These are phyloP conservation scores for Piloderma croceum DNA, from an alignment of 768 basidiomycete species.

Conservation along the genomic window DNA sequence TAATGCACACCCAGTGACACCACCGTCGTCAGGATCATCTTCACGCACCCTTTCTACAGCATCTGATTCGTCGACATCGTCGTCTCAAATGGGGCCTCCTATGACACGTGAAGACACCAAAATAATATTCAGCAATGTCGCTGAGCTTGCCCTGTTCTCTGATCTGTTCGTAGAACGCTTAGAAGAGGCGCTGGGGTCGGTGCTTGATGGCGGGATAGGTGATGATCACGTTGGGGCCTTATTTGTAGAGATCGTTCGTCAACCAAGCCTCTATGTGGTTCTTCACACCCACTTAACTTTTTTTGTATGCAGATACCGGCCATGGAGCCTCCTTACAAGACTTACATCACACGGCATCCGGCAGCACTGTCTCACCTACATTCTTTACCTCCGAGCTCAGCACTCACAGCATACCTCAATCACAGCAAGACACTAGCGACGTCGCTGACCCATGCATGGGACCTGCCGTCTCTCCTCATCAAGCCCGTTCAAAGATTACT, in stretches of 20 bases:
- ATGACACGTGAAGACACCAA: conserved; percentile 68
- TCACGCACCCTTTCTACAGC: conserved; percentile 46
- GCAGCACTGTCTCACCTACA: conserved; percentile 66
- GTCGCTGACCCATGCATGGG: conserved; percentile 81
- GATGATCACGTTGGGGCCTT: conserved; percentile 65
- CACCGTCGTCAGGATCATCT: conserved; percentile 49
- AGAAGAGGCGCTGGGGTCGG: conserved; percentile 58
- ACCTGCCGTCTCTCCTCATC: conserved; percentile 89
- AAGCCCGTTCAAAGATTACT: conserved; percentile 96
- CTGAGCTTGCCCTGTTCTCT: conserved; percentile 67
- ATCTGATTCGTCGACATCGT: conserved; percentile 40
- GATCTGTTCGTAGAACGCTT: conserved; percentile 60
- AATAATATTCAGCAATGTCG: conserved; percentile 72
- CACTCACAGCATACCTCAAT: conserved; percentile 60
- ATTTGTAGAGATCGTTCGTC: conserved; percentile 68
- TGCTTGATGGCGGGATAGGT: conserved; percentile 59
- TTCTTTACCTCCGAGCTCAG: conserved; percentile 41
- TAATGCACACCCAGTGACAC: conserved; percentile 38
- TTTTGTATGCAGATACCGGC: conserved; percentile 49
- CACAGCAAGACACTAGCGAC: conserved; percentile 63
- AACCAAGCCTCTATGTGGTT: conserved; percentile 8
- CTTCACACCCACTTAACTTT: conserved; percentile 4
- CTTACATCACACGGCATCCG: conserved; percentile 78
- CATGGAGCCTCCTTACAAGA: conserved; percentile 67
- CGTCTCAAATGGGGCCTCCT: conserved; percentile 37